Evolutionary conservation across 371 early-diverging fungal species (phyloP).

Genomic region (Lichtheimia ramosa): DNA sequence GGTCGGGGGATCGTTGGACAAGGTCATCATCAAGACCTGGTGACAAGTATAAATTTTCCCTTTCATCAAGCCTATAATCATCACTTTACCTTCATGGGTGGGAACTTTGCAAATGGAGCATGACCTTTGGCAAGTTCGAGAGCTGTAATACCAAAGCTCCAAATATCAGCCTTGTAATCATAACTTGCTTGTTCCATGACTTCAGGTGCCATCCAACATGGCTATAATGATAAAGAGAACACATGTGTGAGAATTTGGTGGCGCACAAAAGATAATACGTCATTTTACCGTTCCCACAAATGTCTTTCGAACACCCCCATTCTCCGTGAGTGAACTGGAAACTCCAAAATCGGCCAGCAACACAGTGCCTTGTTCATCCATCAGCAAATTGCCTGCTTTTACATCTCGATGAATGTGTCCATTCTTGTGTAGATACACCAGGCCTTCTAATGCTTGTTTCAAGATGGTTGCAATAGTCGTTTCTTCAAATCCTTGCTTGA

Average conservation of each 20-base stretch:
- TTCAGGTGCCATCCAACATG: constrained; percentile 93
- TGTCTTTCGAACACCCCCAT: constrained; percentile 81
- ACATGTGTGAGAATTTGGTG: constrained; percentile 6
- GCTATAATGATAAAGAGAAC: constrained; percentile 24
- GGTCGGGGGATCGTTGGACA: constrained; percentile 88
- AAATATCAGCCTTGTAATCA: constrained; percentile 90
- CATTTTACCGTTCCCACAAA: constrained; percentile 80
- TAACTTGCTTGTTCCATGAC: constrained; percentile 81
- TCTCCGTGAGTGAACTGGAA: constrained; percentile 75
- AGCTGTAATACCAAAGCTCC: constrained; percentile 92
- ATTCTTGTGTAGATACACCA: constrained; percentile 86
- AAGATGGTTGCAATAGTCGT: constrained; percentile 78
- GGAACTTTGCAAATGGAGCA: constrained; percentile 91
- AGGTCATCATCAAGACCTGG: constrained; percentile 86
- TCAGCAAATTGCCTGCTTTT: constrained; percentile 86
- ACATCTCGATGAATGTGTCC: constrained; percentile 93
- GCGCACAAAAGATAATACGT: too few relatives aligned
- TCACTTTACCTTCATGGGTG: constrained; percentile 77
- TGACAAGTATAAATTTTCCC: neutral
- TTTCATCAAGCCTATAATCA: neutral
- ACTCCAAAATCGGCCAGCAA: constrained; percentile 92
- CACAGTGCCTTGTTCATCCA: constrained; percentile 84
- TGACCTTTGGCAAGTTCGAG: constrained; percentile 90
- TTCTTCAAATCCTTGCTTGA: constrained; percentile 87
- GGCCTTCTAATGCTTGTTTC: constrained; percentile 82